A percentile compares a stretch with the other conserved stretches of the same genome.
Evolutionary conservation across 129 eudicot species (phyloP).

Genomic region (Flaveria robusta): DNA sequence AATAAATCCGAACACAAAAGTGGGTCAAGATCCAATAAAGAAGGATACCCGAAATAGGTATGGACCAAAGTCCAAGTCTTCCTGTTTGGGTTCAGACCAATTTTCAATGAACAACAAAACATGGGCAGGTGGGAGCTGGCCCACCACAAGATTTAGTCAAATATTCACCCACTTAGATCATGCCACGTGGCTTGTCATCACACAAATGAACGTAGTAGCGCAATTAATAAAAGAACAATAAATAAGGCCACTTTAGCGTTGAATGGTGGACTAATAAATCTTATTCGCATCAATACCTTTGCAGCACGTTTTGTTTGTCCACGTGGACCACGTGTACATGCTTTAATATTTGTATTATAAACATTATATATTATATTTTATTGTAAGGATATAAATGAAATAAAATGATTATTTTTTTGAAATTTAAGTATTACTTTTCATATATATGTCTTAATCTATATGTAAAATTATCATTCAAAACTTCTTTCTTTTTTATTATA

Average conservation of each 20-base stretch:
- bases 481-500: no score
- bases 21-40: constrained; percentile 38
- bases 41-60: constrained; percentile 35
- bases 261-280: constrained; percentile 40
- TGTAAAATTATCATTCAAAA: no score
- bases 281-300: constrained; percentile 15
- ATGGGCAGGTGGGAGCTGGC: constrained; percentile 38
- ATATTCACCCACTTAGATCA: not conserved
- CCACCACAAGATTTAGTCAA: constrained; percentile 37
- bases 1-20: constrained; percentile 19
- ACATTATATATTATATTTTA: no score
- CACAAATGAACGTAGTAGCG: constrained; percentile 17
- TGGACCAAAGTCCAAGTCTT: constrained; percentile 36
- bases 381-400: no score
- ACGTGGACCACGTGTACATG: no score
- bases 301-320: no score
- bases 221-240: constrained; percentile 34
- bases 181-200: constrained; percentile 22
- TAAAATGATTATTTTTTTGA: no score
- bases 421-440: no score
- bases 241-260: constrained; percentile 36
- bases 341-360: no score
- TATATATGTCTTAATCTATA: no score
- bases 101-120: constrained; percentile 37
- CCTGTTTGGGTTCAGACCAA: constrained; percentile 33